phyloP scores from a whole-genome alignment of 1,139 yeast species.

The Saccharomyces uvarum region DNA sequence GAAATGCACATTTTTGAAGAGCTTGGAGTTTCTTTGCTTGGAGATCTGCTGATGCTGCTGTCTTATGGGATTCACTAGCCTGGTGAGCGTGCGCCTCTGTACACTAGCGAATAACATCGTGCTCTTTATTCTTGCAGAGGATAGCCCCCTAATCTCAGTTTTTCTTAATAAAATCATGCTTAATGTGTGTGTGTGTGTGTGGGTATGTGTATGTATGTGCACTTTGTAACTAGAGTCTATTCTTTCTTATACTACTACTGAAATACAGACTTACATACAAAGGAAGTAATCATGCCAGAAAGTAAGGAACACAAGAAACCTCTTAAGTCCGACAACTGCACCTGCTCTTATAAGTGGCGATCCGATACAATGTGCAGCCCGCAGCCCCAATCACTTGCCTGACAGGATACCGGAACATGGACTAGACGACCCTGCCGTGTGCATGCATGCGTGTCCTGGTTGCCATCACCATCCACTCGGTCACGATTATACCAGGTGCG shows the following conservation, averaged over 20 bases:
- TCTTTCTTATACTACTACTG: not conserved
- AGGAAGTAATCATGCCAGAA: not conserved
- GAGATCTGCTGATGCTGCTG: not conserved
- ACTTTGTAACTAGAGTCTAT: not conserved
- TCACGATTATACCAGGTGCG: not conserved
- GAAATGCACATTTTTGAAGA: conserved; percentile 9
- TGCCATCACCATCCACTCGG: not conserved
- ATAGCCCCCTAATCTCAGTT: not conserved
- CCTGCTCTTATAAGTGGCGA: not conserved
- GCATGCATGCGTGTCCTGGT: not conserved
- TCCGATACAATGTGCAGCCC: not conserved
- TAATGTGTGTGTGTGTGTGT: not conserved
- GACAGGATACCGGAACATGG: not conserved
- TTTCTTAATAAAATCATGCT: not conserved
- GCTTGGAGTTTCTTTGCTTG: conserved; percentile 3
- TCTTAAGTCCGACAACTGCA: not conserved
- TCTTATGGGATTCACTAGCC: not conserved
- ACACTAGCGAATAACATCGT: not conserved
- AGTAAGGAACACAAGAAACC: not conserved
- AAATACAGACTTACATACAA: not conserved
- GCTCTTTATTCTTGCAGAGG: not conserved
- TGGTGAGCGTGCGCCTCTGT: not conserved
- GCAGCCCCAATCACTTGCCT: not conserved
- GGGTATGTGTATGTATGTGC: not conserved
- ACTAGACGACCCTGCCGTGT: not conserved